Base-by-base conservation (phyloP, 768 basidiomycete species). In the Lactarius akahatsu region DNA sequence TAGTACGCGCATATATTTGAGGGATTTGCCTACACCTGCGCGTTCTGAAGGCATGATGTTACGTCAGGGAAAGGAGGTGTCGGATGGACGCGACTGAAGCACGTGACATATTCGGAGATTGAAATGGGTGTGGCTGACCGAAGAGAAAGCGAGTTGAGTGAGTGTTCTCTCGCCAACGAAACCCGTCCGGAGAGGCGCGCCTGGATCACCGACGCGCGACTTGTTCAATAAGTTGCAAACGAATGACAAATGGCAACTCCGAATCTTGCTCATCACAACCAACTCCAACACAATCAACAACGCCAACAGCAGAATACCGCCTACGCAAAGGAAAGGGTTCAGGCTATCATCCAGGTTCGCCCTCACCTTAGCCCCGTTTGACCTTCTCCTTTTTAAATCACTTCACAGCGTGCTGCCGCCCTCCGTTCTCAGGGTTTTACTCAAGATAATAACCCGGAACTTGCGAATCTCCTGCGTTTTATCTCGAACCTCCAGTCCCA, bases 1-100 rank as follows among this genome's bases (percentile, higher is more conserved):
- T 18, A n/a, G 47, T 75, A 1, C 74, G 74, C 61, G 61, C n/a
- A 73, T 58, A 57, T 28, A 58, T 4, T 28, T 7, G 45, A n/a
- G 11, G 56, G 26, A 26, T 52, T 52, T 34, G 77, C 86, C 61
- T 78, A 92, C 91, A 47, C 92, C 92, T 67, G 90, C 90, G 73
- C 91, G 79, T 81, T 92, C 88, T 75, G 87, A 83, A 73, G 86
- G 84, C 90, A 92, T 91, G 73, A 16, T 41, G 16, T 38, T 11
- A n/a, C 32, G 38, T n/a, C 2, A 36, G 28, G 20, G n/a, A 18
- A 8, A 45, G 32, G 30, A 34, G 66, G 40, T 4, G 16, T 64
- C 55, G 8, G 34, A 11, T 20, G 45, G 40, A 63, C 66, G 66
- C 66, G 66, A 59, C 52, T 18, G 1, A 18, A 23, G 23, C 66